A percentile compares a stretch with the other conserved stretches of the same genome.
These are phyloP conservation scores for Boletellus sp. DNA, from an alignment of 1,284 basidiomycete genomes.

Conservation along the genomic window DNA sequence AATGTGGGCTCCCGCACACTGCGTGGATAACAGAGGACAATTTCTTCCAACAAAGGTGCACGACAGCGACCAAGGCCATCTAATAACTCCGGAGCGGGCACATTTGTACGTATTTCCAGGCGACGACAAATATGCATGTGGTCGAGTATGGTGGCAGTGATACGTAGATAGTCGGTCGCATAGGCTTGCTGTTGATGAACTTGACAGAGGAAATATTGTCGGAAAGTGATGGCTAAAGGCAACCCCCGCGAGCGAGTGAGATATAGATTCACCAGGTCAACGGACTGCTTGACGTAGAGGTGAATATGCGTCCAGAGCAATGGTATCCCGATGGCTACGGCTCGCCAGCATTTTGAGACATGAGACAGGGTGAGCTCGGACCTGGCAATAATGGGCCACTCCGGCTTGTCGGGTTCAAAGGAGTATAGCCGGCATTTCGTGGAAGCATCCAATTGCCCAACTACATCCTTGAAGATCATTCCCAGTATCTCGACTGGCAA, in stretches of 20 bases:
- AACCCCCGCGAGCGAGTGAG: slow-evolving; percentile 26
- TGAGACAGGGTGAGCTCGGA: slow-evolving; percentile 31
- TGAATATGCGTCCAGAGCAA: slow-evolving; percentile 26
- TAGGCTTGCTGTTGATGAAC: slow-evolving; percentile 16
- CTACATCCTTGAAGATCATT: slow-evolving; percentile 23
- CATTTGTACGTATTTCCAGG: slow-evolving; percentile 28
- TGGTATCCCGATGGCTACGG: slow-evolving; percentile 21
- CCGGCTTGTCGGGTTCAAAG: slow-evolving; percentile 3
- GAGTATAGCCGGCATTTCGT: slow-evolving; percentile 1
- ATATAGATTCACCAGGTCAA: slow-evolving; percentile 27
- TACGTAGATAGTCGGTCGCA: slow-evolving; percentile 21
- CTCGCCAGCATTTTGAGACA: slow-evolving; percentile 30
- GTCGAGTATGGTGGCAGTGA: slow-evolving; percentile 23
- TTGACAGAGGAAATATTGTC: slow-evolving; percentile 20
- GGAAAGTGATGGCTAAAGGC: slow-evolving; percentile 24
- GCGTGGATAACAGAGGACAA: slow-evolving; percentile 23
- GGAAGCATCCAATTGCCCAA: slow-evolving; percentile 4
- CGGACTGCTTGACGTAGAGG: slow-evolving; percentile 27
- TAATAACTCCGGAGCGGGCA: slow-evolving; percentile 25
- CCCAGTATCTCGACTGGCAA: slow-evolving; percentile 26
- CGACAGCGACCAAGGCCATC: slow-evolving; percentile 17
- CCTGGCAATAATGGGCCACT: slow-evolving; percentile 10
- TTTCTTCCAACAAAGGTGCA: slow-evolving; percentile 27
- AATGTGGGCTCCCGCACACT: slow-evolving; percentile 14
- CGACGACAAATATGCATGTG: slow-evolving; percentile 25